These are phyloP conservation scores for Puccinia novopanici DNA, from an alignment of 1,284 basidiomycete genomes.

Conservation along the genomic window DNA sequence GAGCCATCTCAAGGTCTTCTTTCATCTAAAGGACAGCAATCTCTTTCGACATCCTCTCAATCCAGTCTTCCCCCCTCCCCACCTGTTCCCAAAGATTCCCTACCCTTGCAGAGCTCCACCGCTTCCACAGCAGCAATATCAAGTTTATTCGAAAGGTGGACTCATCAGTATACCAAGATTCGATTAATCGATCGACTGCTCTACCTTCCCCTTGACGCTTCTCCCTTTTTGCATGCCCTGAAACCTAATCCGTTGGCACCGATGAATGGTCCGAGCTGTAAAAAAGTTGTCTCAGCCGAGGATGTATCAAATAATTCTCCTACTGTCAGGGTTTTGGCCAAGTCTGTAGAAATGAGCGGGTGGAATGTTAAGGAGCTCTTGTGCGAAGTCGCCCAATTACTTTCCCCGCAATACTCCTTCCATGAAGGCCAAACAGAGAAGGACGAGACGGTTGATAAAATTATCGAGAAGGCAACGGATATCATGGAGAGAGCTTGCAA, in stretches of 20 bases:
- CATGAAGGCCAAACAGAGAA: conserved; percentile 31
- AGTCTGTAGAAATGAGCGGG: conserved; percentile 49
- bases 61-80: conserved; percentile 33
- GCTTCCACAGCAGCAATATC: conserved; percentile 45
- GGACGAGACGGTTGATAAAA: conserved; percentile 17
- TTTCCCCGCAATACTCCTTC: conserved; percentile 29
- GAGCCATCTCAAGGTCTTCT: conserved; percentile 17
- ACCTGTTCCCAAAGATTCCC: neutral
- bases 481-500: conserved; percentile 60
- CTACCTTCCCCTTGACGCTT: conserved; percentile 45
- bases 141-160: conserved; percentile 40
- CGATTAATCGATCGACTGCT: conserved; percentile 45
- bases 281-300: conserved; percentile 41
- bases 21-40: conserved; percentile 7
- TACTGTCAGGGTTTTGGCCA: conserved; percentile 38
- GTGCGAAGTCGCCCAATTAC: conserved; percentile 31
- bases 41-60: conserved; percentile 23
- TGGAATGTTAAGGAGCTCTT: conserved; percentile 50
- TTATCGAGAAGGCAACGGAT: conserved; percentile 39
- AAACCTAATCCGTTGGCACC: conserved; percentile 47
- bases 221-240: conserved; percentile 48
- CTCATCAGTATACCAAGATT: conserved; percentile 38
- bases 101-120: neutral
- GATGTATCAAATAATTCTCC: conserved; percentile 34
- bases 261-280: conserved; percentile 41